These are phyloP conservation scores for Terfezia boudieri DNA, from an alignment of 495 filamentous ascomycete genomes.

Conservation along the genomic window DNA sequence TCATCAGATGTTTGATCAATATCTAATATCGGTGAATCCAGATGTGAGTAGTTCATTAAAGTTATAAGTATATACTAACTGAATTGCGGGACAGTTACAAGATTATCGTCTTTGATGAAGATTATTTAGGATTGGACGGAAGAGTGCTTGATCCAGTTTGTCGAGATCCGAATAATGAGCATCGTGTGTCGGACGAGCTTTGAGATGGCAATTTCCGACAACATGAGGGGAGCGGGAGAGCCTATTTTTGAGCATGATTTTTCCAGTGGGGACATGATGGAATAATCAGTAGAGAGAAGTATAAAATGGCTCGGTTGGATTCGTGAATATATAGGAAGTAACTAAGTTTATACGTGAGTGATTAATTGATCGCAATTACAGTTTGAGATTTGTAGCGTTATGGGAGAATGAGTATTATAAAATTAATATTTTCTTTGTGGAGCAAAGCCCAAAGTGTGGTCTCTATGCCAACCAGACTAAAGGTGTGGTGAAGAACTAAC, in stretches of 20 bases:
- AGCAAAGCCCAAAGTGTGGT: too few relatives aligned
- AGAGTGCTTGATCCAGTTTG: slow-evolving; percentile 12
- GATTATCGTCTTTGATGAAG: slow-evolving; percentile 10
- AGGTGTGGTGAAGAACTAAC: too few relatives aligned
- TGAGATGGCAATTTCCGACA: slow-evolving; percentile 19
- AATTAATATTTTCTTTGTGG: too few relatives aligned
- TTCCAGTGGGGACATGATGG: too few relatives aligned
- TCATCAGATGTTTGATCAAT: slow-evolving; percentile 6
- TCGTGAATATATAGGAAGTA: too few relatives aligned
- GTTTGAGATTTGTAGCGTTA: too few relatives aligned
- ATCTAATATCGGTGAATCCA: neutral
- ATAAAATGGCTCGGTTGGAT: too few relatives aligned
- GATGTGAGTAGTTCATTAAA: neutral
- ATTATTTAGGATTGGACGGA: slow-evolving; percentile 11
- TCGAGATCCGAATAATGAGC: slow-evolving; percentile 10
- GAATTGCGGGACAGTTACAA: slow-evolving; percentile 14
- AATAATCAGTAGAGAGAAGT: too few relatives aligned
- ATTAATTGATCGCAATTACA: too few relatives aligned
- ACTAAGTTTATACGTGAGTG: too few relatives aligned
- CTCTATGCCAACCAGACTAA: too few relatives aligned
- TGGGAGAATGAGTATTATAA: too few relatives aligned
- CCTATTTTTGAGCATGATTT: slow-evolving; percentile 14
- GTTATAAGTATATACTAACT: neutral
- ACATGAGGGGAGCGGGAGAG: slow-evolving; percentile 18
- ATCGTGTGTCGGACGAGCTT: slow-evolving; percentile 14